Percentiles rank a stretch among this genome's conserved stretches.
Conservation (phyloP, 768 basidiomycete genomes). For the Russula dissimulans region DNA sequence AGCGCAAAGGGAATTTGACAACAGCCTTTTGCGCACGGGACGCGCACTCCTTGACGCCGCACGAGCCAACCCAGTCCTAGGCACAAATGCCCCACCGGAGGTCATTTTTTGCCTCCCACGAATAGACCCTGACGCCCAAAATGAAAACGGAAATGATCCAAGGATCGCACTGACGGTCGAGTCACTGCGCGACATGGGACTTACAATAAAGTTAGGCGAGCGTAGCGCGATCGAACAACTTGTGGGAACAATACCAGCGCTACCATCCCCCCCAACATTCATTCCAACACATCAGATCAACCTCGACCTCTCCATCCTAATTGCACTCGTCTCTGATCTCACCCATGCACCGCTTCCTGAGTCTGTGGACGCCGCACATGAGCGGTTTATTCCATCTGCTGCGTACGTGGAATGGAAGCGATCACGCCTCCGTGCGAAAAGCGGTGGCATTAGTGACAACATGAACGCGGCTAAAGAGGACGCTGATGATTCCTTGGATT, state of each 20-base stretch:
- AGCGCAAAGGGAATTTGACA: slow-evolving; percentile 50
- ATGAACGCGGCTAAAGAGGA: slow-evolving; percentile 3
- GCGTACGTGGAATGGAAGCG: slow-evolving; percentile 55
- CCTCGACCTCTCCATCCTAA: slow-evolving; percentile 75
- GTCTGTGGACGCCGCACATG: slow-evolving; percentile 46
- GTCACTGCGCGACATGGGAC: slow-evolving; percentile 48
- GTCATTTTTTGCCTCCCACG: slow-evolving; percentile 64
- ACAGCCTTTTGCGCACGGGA: slow-evolving; percentile 65
- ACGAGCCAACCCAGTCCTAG: slow-evolving; percentile 39
- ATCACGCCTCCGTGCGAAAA: slow-evolving; percentile 20
- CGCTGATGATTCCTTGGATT: not conserved
- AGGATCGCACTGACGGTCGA: slow-evolving; percentile 56
- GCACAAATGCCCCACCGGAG: slow-evolving; percentile 32
- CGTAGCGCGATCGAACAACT: slow-evolving; percentile 25
- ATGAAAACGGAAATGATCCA: slow-evolving; percentile 33
- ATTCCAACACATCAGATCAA: slow-evolving; percentile 56
- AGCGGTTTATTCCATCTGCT: slow-evolving; percentile 52
- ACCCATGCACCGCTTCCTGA: slow-evolving; percentile 62
- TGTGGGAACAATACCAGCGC: not conserved
- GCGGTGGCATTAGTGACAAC: slow-evolving; percentile 18
- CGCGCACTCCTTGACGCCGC: slow-evolving; percentile 59
- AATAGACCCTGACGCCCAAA: slow-evolving; percentile 37
- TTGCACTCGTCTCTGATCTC: slow-evolving; percentile 77
- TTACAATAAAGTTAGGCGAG: slow-evolving; percentile 61
- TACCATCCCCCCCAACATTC: slow-evolving; percentile 19